Conservation (phyloP, 2,329 filamentous ascomycete genomes). For the Mycosphaerella sp. region DNA sequence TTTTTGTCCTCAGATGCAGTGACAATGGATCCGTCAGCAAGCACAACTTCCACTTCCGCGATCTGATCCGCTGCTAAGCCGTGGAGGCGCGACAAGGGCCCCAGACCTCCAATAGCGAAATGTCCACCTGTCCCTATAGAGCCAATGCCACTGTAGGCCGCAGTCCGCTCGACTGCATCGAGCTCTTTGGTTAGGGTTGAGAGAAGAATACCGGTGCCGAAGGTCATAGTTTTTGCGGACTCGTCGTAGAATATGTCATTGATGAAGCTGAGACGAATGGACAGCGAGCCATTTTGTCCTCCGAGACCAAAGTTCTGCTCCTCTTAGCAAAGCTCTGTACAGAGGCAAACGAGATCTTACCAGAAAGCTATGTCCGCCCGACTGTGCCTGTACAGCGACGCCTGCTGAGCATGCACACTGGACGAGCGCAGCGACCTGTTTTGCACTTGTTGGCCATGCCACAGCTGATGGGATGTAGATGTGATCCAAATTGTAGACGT, state of each 20-base stretch:
- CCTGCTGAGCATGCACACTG: conserved; percentile 6
- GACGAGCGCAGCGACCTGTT: conserved; percentile 11
- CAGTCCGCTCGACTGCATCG: not conserved
- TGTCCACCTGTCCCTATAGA: conserved; percentile 16
- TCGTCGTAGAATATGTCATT: conserved; percentile 5
- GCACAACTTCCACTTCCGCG: conserved; percentile 35
- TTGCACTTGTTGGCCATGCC: conserved; percentile 6
- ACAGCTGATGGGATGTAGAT: conserved; percentile 13
- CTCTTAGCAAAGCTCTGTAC: not conserved
- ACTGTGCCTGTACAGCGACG: conserved; percentile 10
- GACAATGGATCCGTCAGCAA: conserved; percentile 36
- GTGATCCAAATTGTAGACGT: conserved; percentile 16
- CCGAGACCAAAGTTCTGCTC: conserved; percentile 10
- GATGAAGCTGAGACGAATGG: conserved; percentile 6
- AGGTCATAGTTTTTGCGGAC: not conserved
- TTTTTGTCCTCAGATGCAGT: conserved; percentile 33
- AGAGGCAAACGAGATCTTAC: not conserved
- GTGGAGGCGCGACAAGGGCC: conserved; percentile 46
- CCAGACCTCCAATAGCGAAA: conserved; percentile 18
- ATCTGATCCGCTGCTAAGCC: conserved; percentile 51
- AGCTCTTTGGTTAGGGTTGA: conserved; percentile 1
- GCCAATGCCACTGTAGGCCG: conserved; percentile 4
- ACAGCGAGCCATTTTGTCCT: conserved; percentile 14
- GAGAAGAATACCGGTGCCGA: conserved; percentile 12
- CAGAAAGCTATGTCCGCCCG: conserved; percentile 16